Base-by-base conservation (phyloP, 495 filamentous ascomycete species). In the Copromyces sp. region DNA sequence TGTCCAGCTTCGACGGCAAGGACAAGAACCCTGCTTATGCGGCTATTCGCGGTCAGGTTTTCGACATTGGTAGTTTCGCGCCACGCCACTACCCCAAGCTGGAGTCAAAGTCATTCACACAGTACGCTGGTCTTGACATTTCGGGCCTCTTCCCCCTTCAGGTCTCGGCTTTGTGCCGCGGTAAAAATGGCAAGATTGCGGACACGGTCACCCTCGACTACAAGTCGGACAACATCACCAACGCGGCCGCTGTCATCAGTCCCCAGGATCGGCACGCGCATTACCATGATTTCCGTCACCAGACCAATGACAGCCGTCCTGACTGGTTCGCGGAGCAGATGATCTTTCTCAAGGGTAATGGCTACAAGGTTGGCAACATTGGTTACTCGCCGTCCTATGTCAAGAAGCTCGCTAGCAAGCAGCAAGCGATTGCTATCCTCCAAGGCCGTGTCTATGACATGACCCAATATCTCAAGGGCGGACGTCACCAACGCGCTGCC, bases 271-370 rank as follows among this genome's bases (percentile, higher is more conserved):
- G 80, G 53, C 96, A 97, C 76, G 78, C 88, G 16, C 85, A 86
- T 72, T 99, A 95, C 78, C 95, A 99, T 77, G 95, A 99, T 80
- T 99, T 98, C 88, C 90, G 95, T 73, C 88, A 85, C 77, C 93
- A 89, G 78, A 93, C 88, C 41, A 92, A 93, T 73, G 92, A 97
- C 80, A 90, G 86, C 61, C 90, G 94, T 7, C 89, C 90, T 3
- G 93, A 96, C 78, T 99, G 95, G 95, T 97, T 92, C 83, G 89
- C 84, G 68, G 92, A 98, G 81, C 90, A 93, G 80, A 92, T 97
- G 87, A 85, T 89, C 68, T 84, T 88, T 76, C 84, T 99, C 65
- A 90, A 89, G 75, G 79, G 87, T 29, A 90, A 89, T 73, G 69
- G 47, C 40, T 98, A 92, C 85, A 93, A 91, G 83, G 94, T 94